Base-by-base conservation (phyloP, 176 grass and related monocot genomes). In the Triticum monococcum region DNA sequence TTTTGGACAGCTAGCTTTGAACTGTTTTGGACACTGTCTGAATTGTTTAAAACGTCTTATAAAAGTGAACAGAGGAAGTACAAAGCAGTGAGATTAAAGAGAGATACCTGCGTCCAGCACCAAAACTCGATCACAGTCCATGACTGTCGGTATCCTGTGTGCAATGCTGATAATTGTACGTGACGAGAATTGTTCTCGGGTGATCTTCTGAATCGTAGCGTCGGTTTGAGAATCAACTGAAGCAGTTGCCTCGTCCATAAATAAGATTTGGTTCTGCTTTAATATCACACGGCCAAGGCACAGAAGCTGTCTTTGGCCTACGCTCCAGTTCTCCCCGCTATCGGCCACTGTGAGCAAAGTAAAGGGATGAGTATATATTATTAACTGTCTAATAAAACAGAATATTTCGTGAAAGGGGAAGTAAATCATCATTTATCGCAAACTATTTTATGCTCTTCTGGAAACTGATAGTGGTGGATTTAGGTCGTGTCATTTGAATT, bases 131-230 rank as follows among this genome's bases (percentile, higher is more conserved):
- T 96, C 31, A 24, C 96, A 98, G 59, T 98, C 96, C 96, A 98
- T 96, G 81, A 98, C 96, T 64, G 96, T 96, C 32, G 96, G 96
- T 91, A 98, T 94, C 83, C 96, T 88, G 89, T 98, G 93, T 9
- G 96, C 93, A 70, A 98, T 98, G 81, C 91, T 98, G 57, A 98
- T 98, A 81, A 98, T 98, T 50, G 96, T 98, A 81, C 96, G 94
- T 4, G 92, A 57, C 0, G 88, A 77, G 5, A 98, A 98, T 30
- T 98, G 91, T 77, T 96, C 90, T 77, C 96, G 79, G 2, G 91
- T 98, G 38, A 98, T 94, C 78, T 83, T 94, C 82, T 98, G 96
- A 62, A 98, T 98, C 7, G 80, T 84, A 12, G 93, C 90, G 38
- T 98, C 96, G 9, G 96, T 98, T 81, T 98, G 93, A 25, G 96